Evolutionary conservation across 164 flowering plant genomes (phyloP).

Genomic region (Cinnamomum micranthum): DNA sequence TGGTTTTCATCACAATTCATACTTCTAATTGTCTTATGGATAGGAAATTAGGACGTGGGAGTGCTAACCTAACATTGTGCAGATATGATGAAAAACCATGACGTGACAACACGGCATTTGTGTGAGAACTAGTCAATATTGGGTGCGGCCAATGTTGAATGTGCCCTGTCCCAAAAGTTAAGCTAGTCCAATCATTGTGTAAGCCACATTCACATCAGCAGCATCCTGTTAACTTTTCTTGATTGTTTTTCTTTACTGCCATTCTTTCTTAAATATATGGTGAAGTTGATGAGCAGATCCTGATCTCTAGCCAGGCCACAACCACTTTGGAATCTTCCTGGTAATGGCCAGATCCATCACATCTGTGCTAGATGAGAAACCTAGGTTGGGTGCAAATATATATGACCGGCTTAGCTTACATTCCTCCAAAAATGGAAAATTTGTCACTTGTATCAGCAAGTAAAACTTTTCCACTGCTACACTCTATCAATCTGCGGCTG

Average conservation of each 20-base stretch:
- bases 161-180: neutral
- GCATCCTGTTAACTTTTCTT: neutral
- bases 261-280: neutral
- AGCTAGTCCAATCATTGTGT: neutral
- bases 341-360: neutral
- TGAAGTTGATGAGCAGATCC: neutral
- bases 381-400: neutral
- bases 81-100: neutral
- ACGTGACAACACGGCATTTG: neutral
- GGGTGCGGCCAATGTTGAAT: neutral
- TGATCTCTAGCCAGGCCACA: neutral
- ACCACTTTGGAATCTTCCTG: neutral
- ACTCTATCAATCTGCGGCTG: neutral
- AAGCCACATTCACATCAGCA: neutral
- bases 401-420: neutral
- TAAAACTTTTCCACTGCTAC: neutral
- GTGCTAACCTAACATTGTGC: neutral
- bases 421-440: neutral
- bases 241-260: neutral
- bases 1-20: neutral
- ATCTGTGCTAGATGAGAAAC: neutral
- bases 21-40: neutral
- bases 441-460: constrained; percentile 1
- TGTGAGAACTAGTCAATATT: neutral
- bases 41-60: neutral